These are phyloP conservation scores for Phytophthora europaea DNA, from an alignment of 352 stramenopile species.

Conservation along the genomic window DNA sequence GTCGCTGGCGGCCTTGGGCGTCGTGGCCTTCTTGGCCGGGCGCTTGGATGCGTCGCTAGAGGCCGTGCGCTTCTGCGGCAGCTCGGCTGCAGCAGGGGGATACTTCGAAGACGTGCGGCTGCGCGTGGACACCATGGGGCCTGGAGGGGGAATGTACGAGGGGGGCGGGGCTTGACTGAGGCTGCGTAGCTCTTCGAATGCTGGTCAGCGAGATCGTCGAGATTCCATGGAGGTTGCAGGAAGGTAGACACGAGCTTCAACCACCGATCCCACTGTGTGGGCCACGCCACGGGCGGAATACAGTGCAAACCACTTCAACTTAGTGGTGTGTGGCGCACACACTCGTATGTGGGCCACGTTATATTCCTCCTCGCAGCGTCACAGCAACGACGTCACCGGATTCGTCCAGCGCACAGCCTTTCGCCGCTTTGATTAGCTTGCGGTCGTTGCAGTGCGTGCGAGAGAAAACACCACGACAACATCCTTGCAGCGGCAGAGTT, in stretches of 20 bases:
- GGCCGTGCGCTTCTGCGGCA: conserved; percentile 42
- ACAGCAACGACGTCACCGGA: conserved; percentile 18
- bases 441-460: not conserved
- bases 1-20: conserved; percentile 55
- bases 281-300: not conserved
- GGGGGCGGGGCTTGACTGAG: not conserved
- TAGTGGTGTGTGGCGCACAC: not conserved
- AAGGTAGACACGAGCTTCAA: conserved; percentile 31
- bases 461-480: not conserved
- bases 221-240: conserved; percentile 36
- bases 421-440: conserved; percentile 30
- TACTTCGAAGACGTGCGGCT: conserved; percentile 53
- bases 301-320: not conserved
- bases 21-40: conserved; percentile 61
- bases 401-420: conserved; percentile 36
- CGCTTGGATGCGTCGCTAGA: conserved; percentile 33
- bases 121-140: conserved; percentile 65
- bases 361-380: not conserved
- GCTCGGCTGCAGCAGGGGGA: conserved; percentile 23
- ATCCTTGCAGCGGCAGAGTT: conserved; percentile 11
- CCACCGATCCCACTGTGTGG: conserved; percentile 13
- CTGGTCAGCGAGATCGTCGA: conserved; percentile 17
- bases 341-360: conserved; percentile 1
- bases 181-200: conserved; percentile 26
- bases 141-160: not conserved